A percentile compares a stretch with the other conserved stretches of the same genome.
Evolutionary conservation across 2,329 filamentous ascomycete species (phyloP).

Genomic region (Graphilbum ipis-grandicollis): DNA sequence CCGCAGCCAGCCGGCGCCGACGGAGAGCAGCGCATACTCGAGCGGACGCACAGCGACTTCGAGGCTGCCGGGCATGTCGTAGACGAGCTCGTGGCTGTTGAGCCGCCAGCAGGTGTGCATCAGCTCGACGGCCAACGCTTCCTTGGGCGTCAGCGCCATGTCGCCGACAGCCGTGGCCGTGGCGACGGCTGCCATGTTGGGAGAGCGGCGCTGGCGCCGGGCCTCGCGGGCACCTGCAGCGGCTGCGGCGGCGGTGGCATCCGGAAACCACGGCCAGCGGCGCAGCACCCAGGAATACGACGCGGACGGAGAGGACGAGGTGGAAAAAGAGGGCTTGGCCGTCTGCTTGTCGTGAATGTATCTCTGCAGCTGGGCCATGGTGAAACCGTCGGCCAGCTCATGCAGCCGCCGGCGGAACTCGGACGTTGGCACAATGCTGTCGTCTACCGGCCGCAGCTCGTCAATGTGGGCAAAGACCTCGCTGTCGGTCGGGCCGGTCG

Average conservation of each 20-base stretch:
- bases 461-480: constrained; percentile 29
- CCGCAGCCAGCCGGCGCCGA: constrained; percentile 19
- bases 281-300: too few relatives aligned
- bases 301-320: too few relatives aligned
- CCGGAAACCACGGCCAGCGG: too few relatives aligned
- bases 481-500: constrained; percentile 12
- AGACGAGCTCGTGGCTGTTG: constrained; percentile 25
- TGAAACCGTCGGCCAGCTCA: constrained; percentile 28
- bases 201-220: too few relatives aligned
- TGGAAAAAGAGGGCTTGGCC: too few relatives aligned
- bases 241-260: too few relatives aligned
- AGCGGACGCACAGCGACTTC: constrained; percentile 20
- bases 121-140: constrained; percentile 22
- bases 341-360: constrained; percentile 19
- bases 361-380: constrained; percentile 22
- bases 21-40: constrained; percentile 26
- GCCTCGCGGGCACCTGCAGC: too few relatives aligned
- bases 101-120: constrained; percentile 33
- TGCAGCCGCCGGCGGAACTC: constrained; percentile 24
- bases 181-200: background rate
- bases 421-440: constrained; percentile 17
- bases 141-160: constrained; percentile 17
- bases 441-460: constrained; percentile 25
- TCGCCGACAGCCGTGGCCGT: constrained; percentile 9
- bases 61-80: constrained; percentile 23